A percentile compares a stretch with the other conserved stretches of the same genome.
Evolutionary conservation across 148 eudicot species (phyloP).

Genomic region (Arbutus unedo): DNA sequence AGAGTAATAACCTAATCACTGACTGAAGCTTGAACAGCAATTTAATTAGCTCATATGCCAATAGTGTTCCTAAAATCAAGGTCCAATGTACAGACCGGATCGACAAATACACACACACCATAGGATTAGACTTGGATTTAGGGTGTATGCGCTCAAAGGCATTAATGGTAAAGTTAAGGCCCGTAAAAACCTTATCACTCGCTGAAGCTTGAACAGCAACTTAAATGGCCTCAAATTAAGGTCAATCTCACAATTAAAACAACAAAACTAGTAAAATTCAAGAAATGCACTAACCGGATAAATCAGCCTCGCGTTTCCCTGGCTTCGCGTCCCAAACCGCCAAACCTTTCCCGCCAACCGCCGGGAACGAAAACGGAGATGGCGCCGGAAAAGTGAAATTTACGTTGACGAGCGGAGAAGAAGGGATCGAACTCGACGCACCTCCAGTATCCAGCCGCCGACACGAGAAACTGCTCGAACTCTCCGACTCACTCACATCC

Average conservation of each 20-base stretch:
- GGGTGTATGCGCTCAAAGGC: not conserved
- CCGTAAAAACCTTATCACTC: not conserved
- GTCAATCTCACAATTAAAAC: not conserved
- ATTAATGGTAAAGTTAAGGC: not conserved
- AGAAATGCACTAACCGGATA: constrained; percentile 43
- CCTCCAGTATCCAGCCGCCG: constrained; percentile 5
- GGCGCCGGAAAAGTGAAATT: constrained; percentile 12
- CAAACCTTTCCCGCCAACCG: constrained; percentile 41
- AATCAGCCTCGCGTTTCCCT: constrained; percentile 35
- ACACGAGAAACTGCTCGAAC: constrained; percentile 19
- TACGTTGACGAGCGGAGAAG: constrained; percentile 7
- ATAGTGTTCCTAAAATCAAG: not conserved
- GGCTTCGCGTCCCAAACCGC: constrained; percentile 52
- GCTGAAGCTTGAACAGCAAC: not conserved
- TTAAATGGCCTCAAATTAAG: not conserved
- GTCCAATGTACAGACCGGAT: not conserved
- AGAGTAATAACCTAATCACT: not conserved
- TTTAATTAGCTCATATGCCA: not conserved
- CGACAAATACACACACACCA: not conserved
- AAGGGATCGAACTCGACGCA: constrained; percentile 20
- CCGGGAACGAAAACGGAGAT: constrained; percentile 18
- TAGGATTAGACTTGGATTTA: not conserved
- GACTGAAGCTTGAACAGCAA: not conserved
- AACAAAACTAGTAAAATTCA: not conserved
- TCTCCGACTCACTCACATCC: constrained; percentile 33